Base-by-base conservation (phyloP, 768 basidiomycete species). In the Fomitopsis serialis region DNA sequence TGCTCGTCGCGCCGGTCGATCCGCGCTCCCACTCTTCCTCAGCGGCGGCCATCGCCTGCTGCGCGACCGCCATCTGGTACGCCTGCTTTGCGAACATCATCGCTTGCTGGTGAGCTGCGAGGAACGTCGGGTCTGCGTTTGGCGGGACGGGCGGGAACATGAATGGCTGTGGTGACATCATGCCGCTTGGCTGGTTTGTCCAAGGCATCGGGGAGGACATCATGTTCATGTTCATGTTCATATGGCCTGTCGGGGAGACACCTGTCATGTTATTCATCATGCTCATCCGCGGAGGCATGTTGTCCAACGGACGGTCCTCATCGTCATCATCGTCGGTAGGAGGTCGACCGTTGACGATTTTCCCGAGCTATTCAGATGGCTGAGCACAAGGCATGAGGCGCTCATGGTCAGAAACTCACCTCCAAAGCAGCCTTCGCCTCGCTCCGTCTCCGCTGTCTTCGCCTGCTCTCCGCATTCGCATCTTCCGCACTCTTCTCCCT, bases 21-120 rank as follows among this genome's bases (percentile, higher is more conserved):
- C 81, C 78, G 32, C 91, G 83, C 64, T 94, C 92, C 92, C 92
- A 94, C 64, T 93, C 90, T 29, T 93, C 92, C 19, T 79, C 89
- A n/a, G 92, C 92, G 8, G 84, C 82, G 8, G 83, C 86, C 79
- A 92, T 86, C 4, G 92, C 92, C 59, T 93, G 92, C 67, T 92
- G 92, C 5, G 92, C 92, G 42, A 94, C 87, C 2, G 92, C 87
- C 74, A 88, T 82, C 68, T 93, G 92, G 63, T 91, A 94, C 3
- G 91, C 84, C 67, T 93, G 92, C 68, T 93, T 93, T 49, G 92
- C 92, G 52, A 77, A 70, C 72, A 90, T 72, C 80, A 94, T 89
- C 2, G 92, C 92, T 54, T 90, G 89, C 65, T 93, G 91, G 66
- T 94, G 92, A 17, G 89, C 90, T 4, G 76, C 82, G 27, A 89